Evolutionary conservation across 106 monocot species (phyloP), one percentile per base, ranked within the genome.

Genomic region (Phalaenopsis equestris): DNA sequence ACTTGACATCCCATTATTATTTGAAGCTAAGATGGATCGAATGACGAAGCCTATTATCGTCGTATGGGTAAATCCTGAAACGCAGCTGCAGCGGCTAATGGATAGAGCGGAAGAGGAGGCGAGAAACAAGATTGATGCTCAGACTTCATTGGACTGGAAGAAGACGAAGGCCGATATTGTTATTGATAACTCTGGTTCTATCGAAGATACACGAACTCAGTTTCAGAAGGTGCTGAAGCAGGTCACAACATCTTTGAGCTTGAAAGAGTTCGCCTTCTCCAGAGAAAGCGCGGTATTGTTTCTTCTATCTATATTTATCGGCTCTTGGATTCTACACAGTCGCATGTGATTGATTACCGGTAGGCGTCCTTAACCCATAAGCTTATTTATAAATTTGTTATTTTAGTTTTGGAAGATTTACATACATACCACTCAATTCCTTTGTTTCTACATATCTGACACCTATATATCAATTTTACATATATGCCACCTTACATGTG

Each of bases 1-100:
- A 70, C 91, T 98, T 39, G 98, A 98, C 82, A 92, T 94, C 48
- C 98, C 98, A 46, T 76, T 98, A 43, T 78, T 98, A 39, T 98
- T 98, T 52, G 98, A 98, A 84, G 84, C 87, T 24, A 94, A 94
- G 78, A 83, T 92, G 88, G 89, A 96, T 75, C 73, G 84, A 58
- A 88, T 86, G 86, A 90, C 91, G 41, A 81, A 83, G 8, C 96
- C 93, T 57, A 81, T 92, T 7, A 88, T 94, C 42, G 98, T 92
- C 46, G 92, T 98, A 15, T 98, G 98, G 98, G 91, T 98, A 45
- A 85, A 98, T 79, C 84, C 84, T 6, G 89, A 89, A 78, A 91
- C 90, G 30, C 98, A 98, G 77, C 85, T 92, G 21, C 73, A 79
- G 36, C 94, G 98, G 5, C 84, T 98, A 3, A 91, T 94, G 85